Base-by-base conservation (phyloP, 1,139 yeast species). In the Blastobotrys ciferrii region DNA sequence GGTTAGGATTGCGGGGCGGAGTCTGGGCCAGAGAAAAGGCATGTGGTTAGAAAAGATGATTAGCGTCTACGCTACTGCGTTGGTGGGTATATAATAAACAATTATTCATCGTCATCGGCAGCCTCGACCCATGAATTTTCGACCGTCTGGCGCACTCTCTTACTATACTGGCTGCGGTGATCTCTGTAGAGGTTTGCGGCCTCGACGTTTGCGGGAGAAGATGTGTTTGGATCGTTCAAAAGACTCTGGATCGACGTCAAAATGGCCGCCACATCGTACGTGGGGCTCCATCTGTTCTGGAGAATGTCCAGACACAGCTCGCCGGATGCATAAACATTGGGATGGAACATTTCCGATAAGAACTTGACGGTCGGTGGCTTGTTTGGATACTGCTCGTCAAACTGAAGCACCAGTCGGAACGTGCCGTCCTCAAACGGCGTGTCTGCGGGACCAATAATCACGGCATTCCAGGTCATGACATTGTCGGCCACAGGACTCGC, bases 391-490 rank as follows among this genome's bases (percentile, higher is more conserved):
- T 89, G 97, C 70, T 92, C 99, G 65, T 91, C 97, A 67, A 92
- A 92, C 61, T 87, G 94, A 57, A 94, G 71, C 49, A 83, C 76
- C 52, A 92, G 76, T 50, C 95, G 78, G 71, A 92, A 94, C 0
- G 98, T 92, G 14, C 99, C 99, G 63, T 92, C 99, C 68, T 92
- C 98, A 64, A 88, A 92, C 2, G 98, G 98, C 1, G 99, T 92
- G 55, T 91, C 98, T 31, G 92, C 83, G 1, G 99, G 99, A 0
- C 99, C 99, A 53, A 92, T 91, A 53, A 92, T 92, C 53, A 92
- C 96, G 0, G 98, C 99, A 67, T 94, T 92, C 82, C 98, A 92
- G 45, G 87, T 80, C 97, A 92, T 89, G 49, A 92, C 98, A 62
- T 92, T 92, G 65, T 92, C 98, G 11, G 98, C 92, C 45, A 91